These are phyloP conservation scores for Tetracladium maxilliforme DNA, from an alignment of 2,329 filamentous ascomycete genomes.

Conservation along the genomic window DNA sequence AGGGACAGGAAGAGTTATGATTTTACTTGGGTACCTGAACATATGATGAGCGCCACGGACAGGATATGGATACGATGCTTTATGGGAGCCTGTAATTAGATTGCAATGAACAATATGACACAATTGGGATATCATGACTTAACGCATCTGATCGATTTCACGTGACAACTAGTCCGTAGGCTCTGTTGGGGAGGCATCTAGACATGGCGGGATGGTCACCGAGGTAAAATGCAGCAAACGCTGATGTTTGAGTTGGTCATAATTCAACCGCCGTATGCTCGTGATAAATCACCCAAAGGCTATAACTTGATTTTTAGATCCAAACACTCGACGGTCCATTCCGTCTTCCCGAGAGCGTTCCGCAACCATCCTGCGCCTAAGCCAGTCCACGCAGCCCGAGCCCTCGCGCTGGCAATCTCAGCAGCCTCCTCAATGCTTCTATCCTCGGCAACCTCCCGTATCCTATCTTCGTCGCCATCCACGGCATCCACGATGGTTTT, in stretches of 20 bases:
- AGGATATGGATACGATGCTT: neutral
- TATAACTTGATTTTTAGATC: slow-evolving; percentile 72
- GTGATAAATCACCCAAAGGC: neutral
- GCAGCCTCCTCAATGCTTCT: slow-evolving; percentile 31
- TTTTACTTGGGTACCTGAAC: neutral
- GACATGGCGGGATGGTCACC: too few relatives aligned
- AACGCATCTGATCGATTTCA: too few relatives aligned
- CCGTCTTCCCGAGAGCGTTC: slow-evolving; percentile 64
- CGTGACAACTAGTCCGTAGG: neutral
- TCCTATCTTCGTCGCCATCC: slow-evolving; percentile 40
- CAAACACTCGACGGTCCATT: slow-evolving; percentile 85
- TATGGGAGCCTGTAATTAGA: neutral
- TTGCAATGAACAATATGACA: neutral
- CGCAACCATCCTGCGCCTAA: slow-evolving; percentile 77
- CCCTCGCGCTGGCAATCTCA: too few relatives aligned
- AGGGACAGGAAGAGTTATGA: neutral
- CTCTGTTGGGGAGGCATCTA: neutral
- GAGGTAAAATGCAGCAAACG: neutral
- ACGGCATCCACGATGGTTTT: slow-evolving; percentile 4
- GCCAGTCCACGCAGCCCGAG: slow-evolving; percentile 54
- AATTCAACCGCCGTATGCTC: neutral
- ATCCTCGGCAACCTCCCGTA: slow-evolving; percentile 54
- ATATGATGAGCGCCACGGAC: neutral
- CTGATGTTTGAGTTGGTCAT: neutral
- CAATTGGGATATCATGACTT: neutral